These are phyloP conservation scores for Tulasnella sp. DNA, from an alignment of 768 basidiomycete genomes.

Conservation along the genomic window DNA sequence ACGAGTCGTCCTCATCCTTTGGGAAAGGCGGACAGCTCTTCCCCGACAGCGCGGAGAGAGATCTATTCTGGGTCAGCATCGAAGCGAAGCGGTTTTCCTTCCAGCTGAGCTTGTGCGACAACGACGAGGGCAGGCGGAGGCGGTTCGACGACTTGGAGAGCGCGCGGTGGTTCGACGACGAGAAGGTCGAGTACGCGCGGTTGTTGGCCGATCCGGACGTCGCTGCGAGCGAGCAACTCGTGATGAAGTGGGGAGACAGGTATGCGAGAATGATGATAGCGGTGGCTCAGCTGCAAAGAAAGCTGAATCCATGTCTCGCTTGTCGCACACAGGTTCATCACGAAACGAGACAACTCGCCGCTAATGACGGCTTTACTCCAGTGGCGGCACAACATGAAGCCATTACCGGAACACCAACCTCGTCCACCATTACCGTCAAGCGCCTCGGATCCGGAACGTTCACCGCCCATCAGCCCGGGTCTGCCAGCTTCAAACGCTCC, in stretches of 20 bases:
- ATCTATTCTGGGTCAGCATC: conserved; percentile 65
- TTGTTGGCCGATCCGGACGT: conserved; percentile 66
- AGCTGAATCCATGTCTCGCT: no score
- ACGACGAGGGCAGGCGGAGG: background rate
- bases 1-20: conserved; percentile 41
- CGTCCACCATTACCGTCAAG: no score
- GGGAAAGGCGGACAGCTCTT: conserved; percentile 62
- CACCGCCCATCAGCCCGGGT: no score
- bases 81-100: conserved; percentile 66
- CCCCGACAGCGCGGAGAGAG: conserved; percentile 62
- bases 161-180: conserved; percentile 51
- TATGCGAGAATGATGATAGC: conserved; percentile 39
- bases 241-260: conserved; percentile 74
- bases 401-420: no score
- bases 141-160: conserved; percentile 46
- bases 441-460: no score
- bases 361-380: no score
- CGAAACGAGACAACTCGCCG: no score
- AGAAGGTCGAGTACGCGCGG: conserved; percentile 67
- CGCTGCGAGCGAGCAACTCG: conserved; percentile 64
- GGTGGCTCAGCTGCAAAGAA: no score
- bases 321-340: no score
- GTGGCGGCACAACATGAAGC: no score
- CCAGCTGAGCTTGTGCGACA: conserved; percentile 68
- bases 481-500: no score